A percentile compares a stretch with the other conserved stretches of the same genome.
Evolutionary conservation across 1,284 basidiomycete species (phyloP).

Genomic region (Microbotryomycetes sp.): DNA sequence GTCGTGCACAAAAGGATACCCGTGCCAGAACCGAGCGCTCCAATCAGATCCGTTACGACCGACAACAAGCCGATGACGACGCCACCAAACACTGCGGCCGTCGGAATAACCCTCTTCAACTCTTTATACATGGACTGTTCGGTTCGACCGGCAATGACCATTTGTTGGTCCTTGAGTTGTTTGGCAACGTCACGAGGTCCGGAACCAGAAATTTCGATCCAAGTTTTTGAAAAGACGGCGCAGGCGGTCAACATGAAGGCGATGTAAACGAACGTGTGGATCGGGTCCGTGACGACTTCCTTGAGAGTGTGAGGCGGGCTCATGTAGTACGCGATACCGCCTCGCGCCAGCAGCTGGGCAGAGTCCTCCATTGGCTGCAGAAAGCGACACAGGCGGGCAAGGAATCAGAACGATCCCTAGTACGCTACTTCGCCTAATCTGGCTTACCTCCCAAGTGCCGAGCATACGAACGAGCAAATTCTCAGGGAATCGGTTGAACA

Average conservation of each 20-base stretch:
- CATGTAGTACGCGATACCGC: slow-evolving; percentile 97
- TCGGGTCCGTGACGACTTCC: slow-evolving; percentile 79
- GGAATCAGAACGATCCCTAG: background rate
- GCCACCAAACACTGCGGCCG: slow-evolving; percentile 93
- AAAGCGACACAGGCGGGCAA: background rate
- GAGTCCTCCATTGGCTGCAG: slow-evolving; percentile 82
- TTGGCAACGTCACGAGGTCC: slow-evolving; percentile 94
- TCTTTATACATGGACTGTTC: slow-evolving; percentile 99
- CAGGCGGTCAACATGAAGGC: slow-evolving; percentile 89
- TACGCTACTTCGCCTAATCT: background rate
- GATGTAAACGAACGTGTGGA: slow-evolving; percentile 89
- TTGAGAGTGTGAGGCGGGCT: slow-evolving; percentile 78
- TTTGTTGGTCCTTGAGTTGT: slow-evolving; percentile 96
- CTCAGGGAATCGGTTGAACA: slow-evolving; percentile 78
- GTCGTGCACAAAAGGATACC: slow-evolving; percentile 50
- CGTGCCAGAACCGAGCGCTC: slow-evolving; percentile 91
- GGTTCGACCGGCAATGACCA: slow-evolving; percentile 97
- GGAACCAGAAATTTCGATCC: slow-evolving; percentile 96
- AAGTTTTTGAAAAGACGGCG: slow-evolving; percentile 96
- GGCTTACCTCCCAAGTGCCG: slow-evolving; percentile 90
- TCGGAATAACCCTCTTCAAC: slow-evolving; percentile 91
- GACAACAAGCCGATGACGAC: slow-evolving; percentile 88
- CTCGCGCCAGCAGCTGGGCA: slow-evolving; percentile 76
- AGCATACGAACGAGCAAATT: slow-evolving; percentile 86
- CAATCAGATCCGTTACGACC: slow-evolving; percentile 93